Percentiles rank a stretch among this genome's conserved stretches.
Conservation (phyloP, 805 yeast genomes). For the Ogataea naganishii region DNA sequence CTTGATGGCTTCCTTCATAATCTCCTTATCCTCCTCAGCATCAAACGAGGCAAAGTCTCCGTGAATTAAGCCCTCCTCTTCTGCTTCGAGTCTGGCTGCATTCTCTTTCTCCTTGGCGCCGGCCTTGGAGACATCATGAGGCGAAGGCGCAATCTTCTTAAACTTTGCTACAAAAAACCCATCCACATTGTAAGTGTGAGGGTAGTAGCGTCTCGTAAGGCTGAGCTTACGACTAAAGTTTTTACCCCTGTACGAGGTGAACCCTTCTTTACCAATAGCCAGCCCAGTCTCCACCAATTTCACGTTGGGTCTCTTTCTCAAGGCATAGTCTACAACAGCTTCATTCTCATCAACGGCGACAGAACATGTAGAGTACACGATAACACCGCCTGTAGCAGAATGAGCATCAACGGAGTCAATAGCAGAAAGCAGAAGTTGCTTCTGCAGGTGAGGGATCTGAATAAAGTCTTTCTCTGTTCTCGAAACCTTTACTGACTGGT, state of each 20-base stretch:
- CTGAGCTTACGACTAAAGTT: conserved; percentile 70
- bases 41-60: conserved; percentile 83
- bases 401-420: conserved; percentile 95
- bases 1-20: conserved; percentile 63
- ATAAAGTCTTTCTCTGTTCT: conserved; percentile 95
- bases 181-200: conserved; percentile 97
- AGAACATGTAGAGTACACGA: conserved; percentile 97
- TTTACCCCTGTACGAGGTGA: conserved; percentile 88
- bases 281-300: conserved; percentile 88
- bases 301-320: conserved; percentile 93
- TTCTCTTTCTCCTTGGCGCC: conserved; percentile 83
- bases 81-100: conserved; percentile 70
- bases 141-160: conserved; percentile 81
- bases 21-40: conserved; percentile 62
- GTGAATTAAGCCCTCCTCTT: conserved; percentile 70
- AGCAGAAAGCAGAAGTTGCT: conserved; percentile 87
- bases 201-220: conserved; percentile 91
- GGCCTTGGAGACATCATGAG: conserved; percentile 77
- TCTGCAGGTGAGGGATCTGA: conserved; percentile 93
- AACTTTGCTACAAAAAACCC: conserved; percentile 98
- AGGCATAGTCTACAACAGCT: conserved; percentile 96
- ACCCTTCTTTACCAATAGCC: conserved; percentile 93
- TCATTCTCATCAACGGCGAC: conserved; percentile 98
- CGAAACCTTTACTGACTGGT: conserved; percentile 85
- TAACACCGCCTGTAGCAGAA: conserved; percentile 85